Percentiles rank a stretch among this genome's conserved stretches.
Conservation (phyloP, 495 filamentous ascomycete genomes). For the Daldinia grandis region DNA sequence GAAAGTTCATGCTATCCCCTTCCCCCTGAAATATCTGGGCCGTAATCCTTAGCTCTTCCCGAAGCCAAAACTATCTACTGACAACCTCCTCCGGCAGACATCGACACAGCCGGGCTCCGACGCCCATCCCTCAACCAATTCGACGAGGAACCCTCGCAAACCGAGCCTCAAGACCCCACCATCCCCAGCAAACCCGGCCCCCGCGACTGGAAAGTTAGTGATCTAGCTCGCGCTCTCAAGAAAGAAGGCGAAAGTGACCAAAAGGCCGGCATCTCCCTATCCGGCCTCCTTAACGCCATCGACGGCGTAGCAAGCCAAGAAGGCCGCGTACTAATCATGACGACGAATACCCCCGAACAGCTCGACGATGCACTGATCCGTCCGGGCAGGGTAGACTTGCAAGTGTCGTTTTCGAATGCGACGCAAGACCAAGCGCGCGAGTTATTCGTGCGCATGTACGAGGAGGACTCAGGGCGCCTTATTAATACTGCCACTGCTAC, state of each 20-base stretch:
- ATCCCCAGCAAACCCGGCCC: background rate
- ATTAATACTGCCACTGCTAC: too few relatives aligned
- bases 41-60: background rate
- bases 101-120: conserved; percentile 72
- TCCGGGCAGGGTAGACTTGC: conserved; percentile 77
- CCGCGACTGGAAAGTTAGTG: conserved; percentile 45
- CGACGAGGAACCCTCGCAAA: conserved; percentile 18
- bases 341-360: conserved; percentile 78
- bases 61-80: background rate
- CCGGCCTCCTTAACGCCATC: conserved; percentile 82
- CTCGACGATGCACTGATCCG: conserved; percentile 80
- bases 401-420: conserved; percentile 74
- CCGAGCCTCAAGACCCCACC: background rate
- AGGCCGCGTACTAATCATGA: conserved; percentile 84
- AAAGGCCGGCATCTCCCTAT: conserved; percentile 69
- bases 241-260: conserved; percentile 37
- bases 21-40: background rate
- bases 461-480: conserved; percentile 46
- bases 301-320: conserved; percentile 85
- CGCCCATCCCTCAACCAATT: conserved; percentile 46
- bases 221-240: conserved; percentile 49
- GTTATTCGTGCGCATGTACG: conserved; percentile 78
- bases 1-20: background rate
- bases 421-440: conserved; percentile 68
- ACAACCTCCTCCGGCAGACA: conserved; percentile 53